Base-by-base conservation (phyloP, 2,329 filamentous ascomycete genomes). In the Cytospora piceae region DNA sequence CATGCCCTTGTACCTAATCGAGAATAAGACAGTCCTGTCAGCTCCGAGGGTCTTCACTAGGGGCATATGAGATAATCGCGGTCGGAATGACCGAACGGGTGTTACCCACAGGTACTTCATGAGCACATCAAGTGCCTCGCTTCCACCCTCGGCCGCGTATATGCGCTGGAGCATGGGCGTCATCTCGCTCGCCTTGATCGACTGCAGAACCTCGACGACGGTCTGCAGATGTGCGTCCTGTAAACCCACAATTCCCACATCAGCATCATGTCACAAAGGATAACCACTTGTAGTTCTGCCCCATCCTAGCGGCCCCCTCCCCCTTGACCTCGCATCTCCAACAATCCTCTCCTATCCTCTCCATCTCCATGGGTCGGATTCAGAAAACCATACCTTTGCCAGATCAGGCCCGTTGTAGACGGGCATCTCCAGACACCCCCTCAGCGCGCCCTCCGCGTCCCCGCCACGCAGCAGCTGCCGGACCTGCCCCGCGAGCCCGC, bases 161-260 rank as follows among this genome's bases (percentile, higher is more conserved):
- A 98, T 90, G 65, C 89, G 87, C 79, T 90, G 88, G 71, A 99
- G 82, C 73, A 98, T 88, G 17, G 92, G 91, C 69, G 89, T 93
- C 92, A 98, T 98, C 72, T 99, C 95, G 72, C 91, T 91, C 74
- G 95, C 93, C 77, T 96, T 94, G 80, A 98, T 98, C 24, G 93
- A 95, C 79, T 97, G 94, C 70, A 99, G 83, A 66, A 98, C 94
- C 80, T 99, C 95, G 68, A 93, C 88, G 51, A 99, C 91, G 24
- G 92, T 94, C 71, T 92, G 88, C 70, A 97, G 82, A 77, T 98
- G 93, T 34, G 93, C 83, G 70, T 97, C 93, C 90, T 96, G 78
- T 69, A 65, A 61, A 17, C 39, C 27, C 34, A 51, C 60, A 52
- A 27, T 34, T 64, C 73, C 68, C 73, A 70, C 64, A 57, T 42